Evolutionary conservation across 352 stramenopile genomes (phyloP).

Genomic region (Globisporangium cylindrosporum): DNA sequence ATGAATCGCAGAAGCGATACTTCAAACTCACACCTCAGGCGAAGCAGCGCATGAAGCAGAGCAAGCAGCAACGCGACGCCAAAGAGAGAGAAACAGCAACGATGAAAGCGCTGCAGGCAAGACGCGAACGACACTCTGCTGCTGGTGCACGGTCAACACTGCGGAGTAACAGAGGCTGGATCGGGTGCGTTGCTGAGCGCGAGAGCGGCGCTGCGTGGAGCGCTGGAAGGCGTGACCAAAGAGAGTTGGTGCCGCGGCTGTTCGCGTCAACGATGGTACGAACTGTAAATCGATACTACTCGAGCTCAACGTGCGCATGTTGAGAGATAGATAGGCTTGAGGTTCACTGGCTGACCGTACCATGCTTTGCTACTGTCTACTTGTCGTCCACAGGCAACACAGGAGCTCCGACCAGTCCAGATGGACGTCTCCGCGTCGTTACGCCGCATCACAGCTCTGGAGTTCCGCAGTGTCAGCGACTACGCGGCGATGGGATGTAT

Average conservation of each 20-base stretch:
- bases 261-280: conserved; percentile 15
- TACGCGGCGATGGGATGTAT: conserved; percentile 39
- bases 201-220: conserved; percentile 38
- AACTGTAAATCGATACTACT: background rate
- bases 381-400: background rate
- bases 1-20: conserved; percentile 45
- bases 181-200: conserved; percentile 28
- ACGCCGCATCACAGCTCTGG: conserved; percentile 30
- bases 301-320: background rate
- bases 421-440: background rate
- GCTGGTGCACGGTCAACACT: background rate
- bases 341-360: too few species aligned
- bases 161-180: conserved; percentile 14
- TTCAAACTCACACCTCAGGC: conserved; percentile 39
- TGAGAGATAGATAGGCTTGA: background rate
- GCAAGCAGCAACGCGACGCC: conserved; percentile 9
- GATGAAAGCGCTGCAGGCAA: background rate
- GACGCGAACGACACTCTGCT: background rate
- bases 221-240: conserved; percentile 20
- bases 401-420: conserved; percentile 5
- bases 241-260: conserved; percentile 28
- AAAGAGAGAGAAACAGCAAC: conserved; percentile 3
- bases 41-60: conserved; percentile 17
- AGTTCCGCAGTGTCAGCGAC: conserved; percentile 26
- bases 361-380: too few species aligned